phyloP scores from a whole-genome alignment of 805 yeast species.

The Monosporozyma siamensis region DNA sequence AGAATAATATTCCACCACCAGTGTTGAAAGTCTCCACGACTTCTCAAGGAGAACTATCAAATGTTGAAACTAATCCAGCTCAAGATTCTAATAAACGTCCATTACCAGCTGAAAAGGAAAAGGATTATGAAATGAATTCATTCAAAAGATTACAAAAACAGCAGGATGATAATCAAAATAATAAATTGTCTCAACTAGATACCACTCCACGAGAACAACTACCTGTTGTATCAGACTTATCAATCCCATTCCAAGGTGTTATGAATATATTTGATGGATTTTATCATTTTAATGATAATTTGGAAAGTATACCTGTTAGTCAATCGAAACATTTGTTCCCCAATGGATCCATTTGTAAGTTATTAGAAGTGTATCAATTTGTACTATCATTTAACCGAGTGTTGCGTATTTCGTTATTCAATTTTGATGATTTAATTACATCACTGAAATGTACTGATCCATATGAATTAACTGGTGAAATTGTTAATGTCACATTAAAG shows the following conservation, averaged over 20 bases:
- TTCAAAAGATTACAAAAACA: neutral
- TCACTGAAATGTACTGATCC: slow-evolving; percentile 22
- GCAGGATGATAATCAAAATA: neutral
- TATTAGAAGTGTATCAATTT: slow-evolving; percentile 18
- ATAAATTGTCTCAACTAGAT: neutral
- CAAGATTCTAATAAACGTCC: neutral
- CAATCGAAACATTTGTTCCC: neutral
- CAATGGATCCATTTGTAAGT: slow-evolving; percentile 12
- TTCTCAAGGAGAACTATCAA: neutral
- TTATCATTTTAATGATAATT: slow-evolving; percentile 8
- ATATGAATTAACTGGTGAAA: slow-evolving; percentile 15
- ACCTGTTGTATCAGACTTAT: slow-evolving; percentile 11
- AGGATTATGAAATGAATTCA: neutral
- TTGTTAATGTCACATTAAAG: slow-evolving; percentile 9
- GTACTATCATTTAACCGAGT: slow-evolving; percentile 15
- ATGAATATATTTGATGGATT: slow-evolving; percentile 9
- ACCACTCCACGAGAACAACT: neutral
- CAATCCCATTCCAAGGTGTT: slow-evolving; percentile 17
- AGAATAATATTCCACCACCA: neutral
- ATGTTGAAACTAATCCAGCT: neutral
- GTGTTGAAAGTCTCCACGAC: neutral
- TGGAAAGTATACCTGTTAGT: slow-evolving; percentile 12
- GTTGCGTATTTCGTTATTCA: slow-evolving; percentile 15
- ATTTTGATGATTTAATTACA: slow-evolving; percentile 18
- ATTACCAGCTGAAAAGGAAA: neutral